phyloP scores from a whole-genome alignment of 768 basidiomycete species.

The Tulasnella sp. region DNA sequence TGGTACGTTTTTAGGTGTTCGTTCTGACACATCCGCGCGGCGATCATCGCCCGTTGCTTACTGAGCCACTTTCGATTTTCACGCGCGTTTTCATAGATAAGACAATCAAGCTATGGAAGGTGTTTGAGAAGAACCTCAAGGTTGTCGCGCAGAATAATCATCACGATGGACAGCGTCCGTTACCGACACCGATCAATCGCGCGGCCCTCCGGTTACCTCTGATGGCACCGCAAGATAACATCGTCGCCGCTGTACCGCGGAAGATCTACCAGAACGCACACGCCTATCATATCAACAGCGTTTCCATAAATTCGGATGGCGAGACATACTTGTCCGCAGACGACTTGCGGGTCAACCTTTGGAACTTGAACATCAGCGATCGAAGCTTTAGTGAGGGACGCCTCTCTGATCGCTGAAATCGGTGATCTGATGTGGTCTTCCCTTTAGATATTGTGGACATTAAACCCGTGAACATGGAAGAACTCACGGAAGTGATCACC shows the following conservation, averaged over 20 bases:
- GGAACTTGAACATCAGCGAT: conserved; percentile 97
- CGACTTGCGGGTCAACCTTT: conserved; percentile 91
- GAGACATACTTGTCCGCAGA: conserved; percentile 99
- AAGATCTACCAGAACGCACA: conserved; percentile 99
- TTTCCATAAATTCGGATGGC: conserved; percentile 97
- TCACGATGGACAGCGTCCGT: conserved; percentile 50
- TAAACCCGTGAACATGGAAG: conserved; percentile 99
- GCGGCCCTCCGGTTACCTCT: conserved; percentile 75
- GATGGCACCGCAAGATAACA: conserved; percentile 90
- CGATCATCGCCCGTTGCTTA: no score
- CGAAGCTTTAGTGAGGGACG: conserved; percentile 99
- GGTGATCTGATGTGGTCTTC: background rate
- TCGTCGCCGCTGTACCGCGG: conserved; percentile 94
- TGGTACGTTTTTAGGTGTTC: no score
- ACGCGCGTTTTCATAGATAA: conserved; percentile 60
- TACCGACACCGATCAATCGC: conserved; percentile 47
- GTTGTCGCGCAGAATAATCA: conserved; percentile 97
- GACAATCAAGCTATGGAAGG: conserved; percentile 99
- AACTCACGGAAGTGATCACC: conserved; percentile 99
- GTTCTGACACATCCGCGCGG: no score
- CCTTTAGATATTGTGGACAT: conserved; percentile 95
- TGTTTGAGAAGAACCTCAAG: conserved; percentile 95
- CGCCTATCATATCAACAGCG: conserved; percentile 99
- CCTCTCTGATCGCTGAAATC: no score
- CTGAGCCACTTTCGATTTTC: background rate